Conservation (phyloP, 2,329 filamentous ascomycete genomes). For the Samsoniella hepiali region DNA sequence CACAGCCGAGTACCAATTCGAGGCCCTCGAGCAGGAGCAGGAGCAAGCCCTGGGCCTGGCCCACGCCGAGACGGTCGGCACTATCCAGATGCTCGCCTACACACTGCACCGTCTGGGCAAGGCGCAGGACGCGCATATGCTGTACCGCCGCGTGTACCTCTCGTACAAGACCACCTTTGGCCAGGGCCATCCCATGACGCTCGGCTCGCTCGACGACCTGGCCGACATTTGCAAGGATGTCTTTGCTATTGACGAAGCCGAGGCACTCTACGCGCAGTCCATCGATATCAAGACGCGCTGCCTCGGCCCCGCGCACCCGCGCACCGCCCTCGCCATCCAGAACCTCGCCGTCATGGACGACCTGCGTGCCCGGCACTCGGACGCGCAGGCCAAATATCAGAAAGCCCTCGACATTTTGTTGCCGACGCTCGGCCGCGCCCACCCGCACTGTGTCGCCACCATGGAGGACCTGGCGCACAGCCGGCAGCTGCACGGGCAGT, state of each 20-base stretch:
- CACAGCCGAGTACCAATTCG: constrained; percentile 24
- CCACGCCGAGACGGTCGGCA: constrained; percentile 26
- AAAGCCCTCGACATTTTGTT: constrained; percentile 25
- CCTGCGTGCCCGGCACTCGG: constrained; percentile 23
- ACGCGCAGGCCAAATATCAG: constrained; percentile 25
- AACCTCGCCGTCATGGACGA: constrained; percentile 29
- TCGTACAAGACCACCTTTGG: constrained; percentile 28
- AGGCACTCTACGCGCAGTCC: constrained; percentile 27
- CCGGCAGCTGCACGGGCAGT: constrained; percentile 21
- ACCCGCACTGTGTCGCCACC: constrained; percentile 25
- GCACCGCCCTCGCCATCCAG: constrained; percentile 26
- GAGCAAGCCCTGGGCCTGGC: constrained; percentile 25
- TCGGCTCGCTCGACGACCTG: constrained; percentile 29
- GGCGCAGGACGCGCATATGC: constrained; percentile 26
- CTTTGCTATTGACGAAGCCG: constrained; percentile 29
- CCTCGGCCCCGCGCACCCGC: constrained; percentile 25
- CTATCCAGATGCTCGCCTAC: constrained; percentile 26
- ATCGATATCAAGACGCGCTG: constrained; percentile 25
- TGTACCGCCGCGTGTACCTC: constrained; percentile 27
- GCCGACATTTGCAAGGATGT: constrained; percentile 25
- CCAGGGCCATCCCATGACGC: constrained; percentile 27
- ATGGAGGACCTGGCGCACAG: constrained; percentile 27
- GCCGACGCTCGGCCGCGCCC: constrained; percentile 24
- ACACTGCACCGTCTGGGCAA: constrained; percentile 25
- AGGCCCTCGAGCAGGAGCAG: constrained; percentile 25